phyloP scores from a whole-genome alignment of 192 early-diverging fungal species.

The Coemansia sp. region DNA sequence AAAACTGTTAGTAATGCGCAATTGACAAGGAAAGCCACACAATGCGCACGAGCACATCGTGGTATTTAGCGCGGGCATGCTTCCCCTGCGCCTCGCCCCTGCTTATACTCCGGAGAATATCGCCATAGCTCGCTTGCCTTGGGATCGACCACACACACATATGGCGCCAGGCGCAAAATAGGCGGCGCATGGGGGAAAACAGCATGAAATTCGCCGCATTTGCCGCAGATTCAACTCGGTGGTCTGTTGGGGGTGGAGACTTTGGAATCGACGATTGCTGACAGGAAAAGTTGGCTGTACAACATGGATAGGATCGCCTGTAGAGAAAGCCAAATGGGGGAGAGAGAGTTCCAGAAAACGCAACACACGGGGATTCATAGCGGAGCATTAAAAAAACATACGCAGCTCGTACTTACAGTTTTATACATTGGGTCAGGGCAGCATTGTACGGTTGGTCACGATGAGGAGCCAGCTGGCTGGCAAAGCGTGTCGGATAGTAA shows the following conservation, averaged over 20 bases:
- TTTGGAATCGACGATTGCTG: neutral
- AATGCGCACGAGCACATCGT: neutral
- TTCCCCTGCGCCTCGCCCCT: constrained; percentile 1
- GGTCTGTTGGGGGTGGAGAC: constrained; percentile 1
- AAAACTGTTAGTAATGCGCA: neutral
- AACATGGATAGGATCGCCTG: neutral
- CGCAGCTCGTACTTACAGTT: neutral
- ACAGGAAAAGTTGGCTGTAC: neutral
- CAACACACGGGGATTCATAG: neutral
- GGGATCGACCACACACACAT: neutral
- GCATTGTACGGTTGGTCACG: constrained; percentile 1
- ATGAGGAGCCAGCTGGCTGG: constrained; percentile 7
- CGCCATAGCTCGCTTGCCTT: neutral
- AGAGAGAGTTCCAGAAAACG: constrained; percentile 2
- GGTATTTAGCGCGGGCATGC: constrained; percentile 14
- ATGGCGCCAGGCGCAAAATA: neutral
- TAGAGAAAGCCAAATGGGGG: neutral
- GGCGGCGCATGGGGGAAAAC: neutral
- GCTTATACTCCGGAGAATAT: neutral
- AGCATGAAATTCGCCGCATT: constrained; percentile 3
- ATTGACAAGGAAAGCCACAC: neutral
- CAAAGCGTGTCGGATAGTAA: constrained; percentile 27
- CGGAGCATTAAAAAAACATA: neutral
- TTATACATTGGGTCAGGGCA: neutral
- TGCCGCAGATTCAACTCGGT: neutral